These are phyloP conservation scores for Nakazawaea ernobii DNA, from an alignment of 805 yeast genomes.

Conservation along the genomic window DNA sequence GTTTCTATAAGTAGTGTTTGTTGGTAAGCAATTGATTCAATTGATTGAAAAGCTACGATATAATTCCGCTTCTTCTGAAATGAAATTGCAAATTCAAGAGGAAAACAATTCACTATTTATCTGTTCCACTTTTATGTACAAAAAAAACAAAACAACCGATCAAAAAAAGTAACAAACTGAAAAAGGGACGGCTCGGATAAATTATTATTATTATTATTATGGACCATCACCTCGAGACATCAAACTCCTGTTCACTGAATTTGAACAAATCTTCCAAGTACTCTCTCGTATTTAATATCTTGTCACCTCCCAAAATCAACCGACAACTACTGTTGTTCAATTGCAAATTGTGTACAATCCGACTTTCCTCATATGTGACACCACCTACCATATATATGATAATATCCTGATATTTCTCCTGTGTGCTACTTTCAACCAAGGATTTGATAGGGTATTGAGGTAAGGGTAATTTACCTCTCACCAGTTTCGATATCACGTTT, in stretches of 20 bases:
- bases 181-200: not conserved
- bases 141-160: no score
- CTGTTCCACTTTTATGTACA: no score
- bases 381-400: conserved; percentile 81
- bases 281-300: conserved; percentile 41
- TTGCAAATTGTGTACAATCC: conserved; percentile 71
- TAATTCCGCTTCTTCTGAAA: no score
- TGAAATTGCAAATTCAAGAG: no score
- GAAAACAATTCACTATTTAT: no score
- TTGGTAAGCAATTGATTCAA: no score
- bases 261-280: conserved; percentile 27
- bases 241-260: conserved; percentile 13
- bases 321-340: conserved; percentile 50
- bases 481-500: conserved; percentile 33
- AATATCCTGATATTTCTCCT: conserved; percentile 53
- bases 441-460: conserved; percentile 39
- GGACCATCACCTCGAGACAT: not conserved
- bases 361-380: conserved; percentile 85
- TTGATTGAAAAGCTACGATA: no score
- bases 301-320: conserved; percentile 77
- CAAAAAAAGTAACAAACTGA: no score
- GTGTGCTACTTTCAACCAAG: conserved; percentile 20
- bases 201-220: no score
- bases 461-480: conserved; percentile 33
- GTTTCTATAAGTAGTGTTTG: not conserved